Base-by-base conservation (phyloP, 202 grass and related monocot genomes). In the Setaria italica region DNA sequence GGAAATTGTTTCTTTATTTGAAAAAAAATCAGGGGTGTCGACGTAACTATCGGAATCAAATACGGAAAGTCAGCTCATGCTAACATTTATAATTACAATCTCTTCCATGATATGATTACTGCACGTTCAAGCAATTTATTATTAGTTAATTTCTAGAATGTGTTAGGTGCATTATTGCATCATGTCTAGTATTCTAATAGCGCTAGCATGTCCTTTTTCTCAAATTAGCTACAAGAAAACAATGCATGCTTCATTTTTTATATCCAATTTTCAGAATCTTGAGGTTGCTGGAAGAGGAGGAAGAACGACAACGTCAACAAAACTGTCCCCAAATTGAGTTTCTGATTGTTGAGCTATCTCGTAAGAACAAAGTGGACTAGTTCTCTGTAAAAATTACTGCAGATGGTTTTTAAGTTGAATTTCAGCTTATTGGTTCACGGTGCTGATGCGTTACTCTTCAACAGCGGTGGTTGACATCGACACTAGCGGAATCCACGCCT, bases 381-480 rank as follows among this genome's bases (percentile, higher is more conserved):
- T 39, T 42, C 20, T 47, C 11, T 47, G 9, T 39, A 25, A 57
- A 29, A 74, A 78, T 11, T 17, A 58, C 35, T 2, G 1, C 35
- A 11, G 8, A 12, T 7, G 34, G 34, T 0, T 10, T 34, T 6
- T 6, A 41, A 41, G 20, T 21, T 46, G 10, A 51, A 3, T 73
- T 68, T 10, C 19, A 67, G 20, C 30, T 45, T 8, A 71, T 47
- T 48, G 11, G 11, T 30, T 30, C 2, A 11, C 1, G 13, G 6
- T 5, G 21, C 43, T 71, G n/a, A 71, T 48, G 21, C 15, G n/a
- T 29, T 71, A 59, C 3, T 54, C 32, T 78, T 72, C 82, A 70
- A 79, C 84, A 98, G 95, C 95, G 2, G 95, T 95, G n/a, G 94
- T 63, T 3, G 96, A 95, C 62, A 95, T 94, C 0, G 96, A 98